Base-by-base conservation (phyloP, 225 moss, liverwort and hornwort species). In the Ulota crispa region DNA sequence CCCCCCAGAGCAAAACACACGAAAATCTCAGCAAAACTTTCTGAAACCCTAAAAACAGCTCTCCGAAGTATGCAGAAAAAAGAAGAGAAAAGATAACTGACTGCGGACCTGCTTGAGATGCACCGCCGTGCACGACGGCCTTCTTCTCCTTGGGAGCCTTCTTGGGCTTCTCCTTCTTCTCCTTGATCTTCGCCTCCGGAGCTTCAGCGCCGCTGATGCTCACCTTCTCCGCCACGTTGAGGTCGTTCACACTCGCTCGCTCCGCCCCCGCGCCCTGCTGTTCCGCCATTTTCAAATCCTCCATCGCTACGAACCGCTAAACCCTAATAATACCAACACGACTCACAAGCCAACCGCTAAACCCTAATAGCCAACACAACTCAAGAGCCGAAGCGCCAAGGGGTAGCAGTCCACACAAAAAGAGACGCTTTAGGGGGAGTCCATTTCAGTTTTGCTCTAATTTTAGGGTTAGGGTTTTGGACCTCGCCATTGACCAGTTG, bases 131-230 rank as follows among this genome's bases (percentile, higher is more conserved):
- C 6, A 64, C 81, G 10, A 83, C 87, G 8, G 79, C 52, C 68
- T 84, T 85, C 87, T 93, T 92, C 90, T 90, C 92, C 82, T 92
- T 93, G 20, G 86, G 76, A 3, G 53, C 75, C 63, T 89, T 89
- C 85, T 90, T 92, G 15, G 85, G 80, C 71, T 85, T 85, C 81
- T 92, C 89, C 90, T 92, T 89, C 88, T 10, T 93, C 77, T 88
- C 89, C 66, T 86, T 88, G 9, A 20, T 4, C 73, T 83, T 81
- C 41, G 78, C 85, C 19, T 87, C 85, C 3, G 80, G 81, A 10
- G 70, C 85, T 78, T 85, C 87, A 28, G 87, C 90, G 20, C 85
- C 90, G 4, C 65, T 81, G 34, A 90, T 87, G 53, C 85, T 87
- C 39, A 90, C 85, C 79, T 85, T 85, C 81, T 85, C 82, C 16